Evolutionary conservation across 495 filamentous ascomycete species (phyloP), one percentile per base, ranked within the genome.

Genomic region (Chaetomium tenue): DNA sequence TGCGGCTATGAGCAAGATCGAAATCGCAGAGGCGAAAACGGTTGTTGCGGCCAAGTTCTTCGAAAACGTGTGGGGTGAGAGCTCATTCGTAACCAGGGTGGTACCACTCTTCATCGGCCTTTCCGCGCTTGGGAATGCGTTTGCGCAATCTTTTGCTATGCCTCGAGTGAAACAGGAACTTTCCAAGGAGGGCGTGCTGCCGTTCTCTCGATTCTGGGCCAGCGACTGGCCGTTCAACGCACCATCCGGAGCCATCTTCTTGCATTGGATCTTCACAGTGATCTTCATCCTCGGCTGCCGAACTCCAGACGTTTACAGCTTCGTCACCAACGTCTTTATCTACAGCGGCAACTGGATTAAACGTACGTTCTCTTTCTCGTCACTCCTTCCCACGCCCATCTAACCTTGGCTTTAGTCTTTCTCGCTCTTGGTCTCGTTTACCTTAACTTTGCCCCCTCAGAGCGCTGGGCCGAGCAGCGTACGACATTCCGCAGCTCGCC

Each of bases 61-160:
- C 69, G 68, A 80, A 33, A 87, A 89, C 57, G 83, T 74, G 59
- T 70, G 84, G 86, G 44, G 74, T 63, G 6, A 80, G 75, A 16
- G 72, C 54, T 9, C 77, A 75, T 73, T 74, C 57, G 63, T 66
- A 20, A 61, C 37, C 58, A 78, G 77, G 46, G 85, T 80, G n/a
- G 78, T 89, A 67, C 83, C 85, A 8, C 80, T 86, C 52, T 86
- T 88, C 57, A 84, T 88, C 51, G 84, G 83, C 3, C 68, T 89
- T n/a, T 87, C 84, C 44, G 81, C 84, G 6, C 81, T 87, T 59
- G 86, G 86, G 26, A 89, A 89, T 66, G 84, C 88, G n/a, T 74
- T 88, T 40, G 81, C 83, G 23, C 83, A 87, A 58, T 81, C 82
- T 11, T 89, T 88, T 67, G 84, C 85, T 7, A 85, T 87, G 72